Evolutionary conservation across 2,329 filamentous ascomycete genomes (phyloP).

Genomic region (Phialophora tarda): DNA sequence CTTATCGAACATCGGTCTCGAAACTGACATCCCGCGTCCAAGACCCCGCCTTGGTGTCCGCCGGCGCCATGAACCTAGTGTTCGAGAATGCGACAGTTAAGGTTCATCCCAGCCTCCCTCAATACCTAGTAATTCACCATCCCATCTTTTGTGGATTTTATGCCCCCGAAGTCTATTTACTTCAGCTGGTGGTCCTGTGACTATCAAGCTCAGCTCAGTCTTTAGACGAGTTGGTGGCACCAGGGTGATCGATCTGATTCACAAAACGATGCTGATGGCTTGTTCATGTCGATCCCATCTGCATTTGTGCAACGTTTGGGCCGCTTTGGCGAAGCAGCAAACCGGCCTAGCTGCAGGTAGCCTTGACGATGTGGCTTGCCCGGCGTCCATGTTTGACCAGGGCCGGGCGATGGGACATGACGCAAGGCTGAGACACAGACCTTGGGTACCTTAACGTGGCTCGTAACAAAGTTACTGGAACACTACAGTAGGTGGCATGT

Average conservation of each 20-base stretch:
- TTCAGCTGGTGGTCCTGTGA: background rate
- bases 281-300: background rate
- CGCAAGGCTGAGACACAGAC: slow-evolving; percentile 7
- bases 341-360: background rate
- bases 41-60: background rate
- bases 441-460: background rate
- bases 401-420: background rate
- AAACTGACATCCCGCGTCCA: background rate
- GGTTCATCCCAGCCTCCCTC: background rate
- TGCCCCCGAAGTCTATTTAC: background rate
- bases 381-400: background rate
- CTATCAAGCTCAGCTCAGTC: background rate
- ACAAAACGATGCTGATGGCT: background rate
- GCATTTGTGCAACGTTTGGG: background rate
- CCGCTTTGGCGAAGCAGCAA: background rate
- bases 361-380: background rate
- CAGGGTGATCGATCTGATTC: background rate
- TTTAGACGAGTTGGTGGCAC: background rate
- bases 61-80: background rate
- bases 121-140: background rate
- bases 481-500: background rate
- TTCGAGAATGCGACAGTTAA: background rate
- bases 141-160: background rate
- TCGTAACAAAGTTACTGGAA: background rate
- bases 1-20: background rate